Base-by-base conservation (phyloP, 331 rosid genomes). In the Arachis monticola region DNA sequence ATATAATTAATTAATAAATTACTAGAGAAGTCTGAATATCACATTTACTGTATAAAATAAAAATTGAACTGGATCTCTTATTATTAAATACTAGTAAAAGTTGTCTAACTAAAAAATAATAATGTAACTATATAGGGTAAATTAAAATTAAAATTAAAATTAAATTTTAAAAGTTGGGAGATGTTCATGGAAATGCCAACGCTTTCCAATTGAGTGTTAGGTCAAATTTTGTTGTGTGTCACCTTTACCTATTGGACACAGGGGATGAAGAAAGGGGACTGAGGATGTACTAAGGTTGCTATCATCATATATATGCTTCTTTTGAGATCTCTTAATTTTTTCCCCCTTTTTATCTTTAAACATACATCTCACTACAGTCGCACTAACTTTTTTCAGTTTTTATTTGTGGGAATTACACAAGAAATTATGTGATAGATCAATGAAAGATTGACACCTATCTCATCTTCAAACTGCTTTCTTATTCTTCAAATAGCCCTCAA, bases 371-470 rank as follows among this genome's bases (percentile, higher is more conserved):
- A 22, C 27, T 22, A 22, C 27, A 22, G 27, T 22, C 27, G 27
- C 27, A 22, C 27, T 22, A 22, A 22, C 27, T 22, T 22, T 22
- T 22, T 22, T 22, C 27, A 22, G 27, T 22, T 22, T 22, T 22
- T 22, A 22, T 22, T 22, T 22, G 27, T 22, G 27, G 27, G 27
- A 22, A 22, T 22, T 22, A 22, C 27, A 22, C 27, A 22, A 22
- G 27, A 22, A 22, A 22, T 22, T 22, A 22, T 22, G 27, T 22
- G 27, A 22, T 22, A 61, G 68, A 81, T 70, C 70, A 55, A 56
- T 50, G 80, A 77, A 69, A 64, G 62, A 71, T 47, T 50, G 80
- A 77, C 77, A 64, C 58, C 75, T 47, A 32, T 14, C 7, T 55
- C 12, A 41, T 10, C 41, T 69, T 50, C 55, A 60, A 63, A 6